These are phyloP conservation scores for Boletales sp. DNA, from an alignment of 768 basidiomycete species.

Conservation along the genomic window DNA sequence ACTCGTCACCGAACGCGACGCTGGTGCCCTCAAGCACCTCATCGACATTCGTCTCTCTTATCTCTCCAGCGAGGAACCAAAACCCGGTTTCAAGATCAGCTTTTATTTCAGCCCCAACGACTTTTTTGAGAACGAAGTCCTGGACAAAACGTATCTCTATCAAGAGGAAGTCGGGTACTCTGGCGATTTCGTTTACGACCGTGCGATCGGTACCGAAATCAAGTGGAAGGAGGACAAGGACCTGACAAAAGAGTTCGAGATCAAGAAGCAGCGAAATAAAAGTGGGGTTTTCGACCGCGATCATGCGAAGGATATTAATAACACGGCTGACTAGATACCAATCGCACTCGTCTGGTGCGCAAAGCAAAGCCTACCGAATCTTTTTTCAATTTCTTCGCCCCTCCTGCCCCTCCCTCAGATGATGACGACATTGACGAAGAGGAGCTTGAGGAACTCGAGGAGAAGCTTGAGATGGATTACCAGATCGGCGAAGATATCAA, in stretches of 20 bases:
- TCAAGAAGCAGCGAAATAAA: constrained; percentile 99
- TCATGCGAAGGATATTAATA: not conserved
- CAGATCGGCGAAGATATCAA: constrained; percentile 98
- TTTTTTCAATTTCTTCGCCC: constrained; percentile 98
- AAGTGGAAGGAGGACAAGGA: constrained; percentile 99
- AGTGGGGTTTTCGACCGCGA: constrained; percentile 44
- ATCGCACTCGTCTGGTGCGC: constrained; percentile 76
- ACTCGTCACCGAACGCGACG: constrained; percentile 92
- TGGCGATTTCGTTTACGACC: constrained; percentile 96
- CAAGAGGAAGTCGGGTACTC: constrained; percentile 90
- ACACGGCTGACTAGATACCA: constrained; percentile 54
- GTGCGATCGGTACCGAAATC: constrained; percentile 86
- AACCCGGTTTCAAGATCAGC: constrained; percentile 88
- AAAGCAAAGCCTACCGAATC: constrained; percentile 91
- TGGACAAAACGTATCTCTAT: constrained; percentile 95
- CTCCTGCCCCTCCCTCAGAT: constrained; percentile 69
- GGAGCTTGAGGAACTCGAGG: constrained; percentile 87
- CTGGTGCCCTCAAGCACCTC: constrained; percentile 77
- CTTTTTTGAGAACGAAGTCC: constrained; percentile 78
- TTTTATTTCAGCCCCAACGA: constrained; percentile 84
- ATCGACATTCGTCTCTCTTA: constrained; percentile 80
- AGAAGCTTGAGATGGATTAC: constrained; percentile 93
- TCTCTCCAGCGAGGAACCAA: constrained; percentile 55
- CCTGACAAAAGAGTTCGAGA: constrained; percentile 94
- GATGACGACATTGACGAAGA: constrained; percentile 77